Percentiles rank a stretch among this genome's conserved stretches.
Evolutionary conservation across 2,329 filamentous ascomycete species (phyloP).

Genomic region (Teratosphaeria destructans): DNA sequence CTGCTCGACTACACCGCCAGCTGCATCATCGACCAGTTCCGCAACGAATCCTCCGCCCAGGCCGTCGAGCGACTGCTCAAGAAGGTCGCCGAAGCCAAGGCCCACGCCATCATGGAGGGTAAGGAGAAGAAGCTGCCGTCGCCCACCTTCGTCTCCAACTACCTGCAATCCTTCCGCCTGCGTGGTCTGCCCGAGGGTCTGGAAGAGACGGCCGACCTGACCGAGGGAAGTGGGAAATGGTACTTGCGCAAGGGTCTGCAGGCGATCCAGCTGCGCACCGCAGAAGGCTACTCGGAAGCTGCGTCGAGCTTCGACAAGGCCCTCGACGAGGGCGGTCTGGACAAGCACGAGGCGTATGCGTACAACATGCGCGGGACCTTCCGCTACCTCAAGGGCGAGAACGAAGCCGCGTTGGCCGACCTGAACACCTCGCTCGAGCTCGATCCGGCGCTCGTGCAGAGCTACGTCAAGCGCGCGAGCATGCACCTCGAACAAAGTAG

Average conservation of each 20-base stretch:
- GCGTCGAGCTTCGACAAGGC: slow-evolving; percentile 78
- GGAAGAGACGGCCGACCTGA: slow-evolving; percentile 68
- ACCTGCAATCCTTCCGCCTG: slow-evolving; percentile 92
- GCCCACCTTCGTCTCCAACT: slow-evolving; percentile 95
- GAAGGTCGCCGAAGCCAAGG: slow-evolving; percentile 92
- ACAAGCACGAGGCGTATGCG: slow-evolving; percentile 75
- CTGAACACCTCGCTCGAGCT: slow-evolving; percentile 89
- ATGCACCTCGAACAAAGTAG: slow-evolving; percentile 89
- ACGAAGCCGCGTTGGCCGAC: slow-evolving; percentile 69
- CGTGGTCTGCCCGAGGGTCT: slow-evolving; percentile 70
- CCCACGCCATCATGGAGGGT: slow-evolving; percentile 70
- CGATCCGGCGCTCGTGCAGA: slow-evolving; percentile 80
- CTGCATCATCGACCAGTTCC: slow-evolving; percentile 97
- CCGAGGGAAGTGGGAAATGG: slow-evolving; percentile 69
- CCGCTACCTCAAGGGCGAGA: slow-evolving; percentile 82
- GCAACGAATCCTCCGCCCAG: slow-evolving; percentile 78
- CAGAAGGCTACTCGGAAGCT: slow-evolving; percentile 84
- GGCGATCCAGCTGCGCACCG: slow-evolving; percentile 74
- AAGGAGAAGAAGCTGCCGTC: slow-evolving; percentile 84
- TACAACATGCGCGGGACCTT: slow-evolving; percentile 97
- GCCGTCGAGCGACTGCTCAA: slow-evolving; percentile 89
- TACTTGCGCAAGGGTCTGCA: slow-evolving; percentile 76
- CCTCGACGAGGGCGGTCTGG: slow-evolving; percentile 69
- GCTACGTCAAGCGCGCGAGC: slow-evolving; percentile 97
- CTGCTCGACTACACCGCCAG: slow-evolving; percentile 96